Evolutionary conservation across 2,329 filamentous ascomycete species (phyloP).

Genomic region (Colletotrichum magnum): DNA sequence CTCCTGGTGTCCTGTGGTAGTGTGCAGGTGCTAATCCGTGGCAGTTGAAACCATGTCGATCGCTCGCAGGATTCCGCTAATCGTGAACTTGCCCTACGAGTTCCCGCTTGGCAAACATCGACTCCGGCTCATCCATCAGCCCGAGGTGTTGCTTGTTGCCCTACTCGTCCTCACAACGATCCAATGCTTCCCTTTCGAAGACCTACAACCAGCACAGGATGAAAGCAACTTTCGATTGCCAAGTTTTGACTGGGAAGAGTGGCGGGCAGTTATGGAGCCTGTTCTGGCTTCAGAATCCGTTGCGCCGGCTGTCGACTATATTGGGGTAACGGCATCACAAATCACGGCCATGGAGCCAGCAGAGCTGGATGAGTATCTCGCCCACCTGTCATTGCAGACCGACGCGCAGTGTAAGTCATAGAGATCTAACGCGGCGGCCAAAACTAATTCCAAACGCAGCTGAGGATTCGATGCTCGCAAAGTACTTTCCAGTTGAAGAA

Average conservation of each 20-base stretch:
- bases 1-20: slow-evolving; percentile 12
- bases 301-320: slow-evolving; percentile 55
- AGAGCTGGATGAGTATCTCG: slow-evolving; percentile 77
- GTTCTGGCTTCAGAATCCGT: slow-evolving; percentile 44
- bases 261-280: slow-evolving; percentile 67
- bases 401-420: slow-evolving; percentile 53
- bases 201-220: slow-evolving; percentile 60
- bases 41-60: slow-evolving; percentile 53
- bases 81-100: slow-evolving; percentile 67
- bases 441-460: slow-evolving; percentile 19
- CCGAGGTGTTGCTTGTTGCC: slow-evolving; percentile 81
- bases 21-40: background rate
- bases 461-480: slow-evolving; percentile 40
- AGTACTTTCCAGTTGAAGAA: slow-evolving; percentile 53
- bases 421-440: slow-evolving; percentile 43
- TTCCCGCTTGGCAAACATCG: slow-evolving; percentile 65
- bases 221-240: slow-evolving; percentile 60
- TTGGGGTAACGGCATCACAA: slow-evolving; percentile 72
- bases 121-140: slow-evolving; percentile 70
- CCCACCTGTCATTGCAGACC: slow-evolving; percentile 50
- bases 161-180: slow-evolving; percentile 84
- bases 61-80: slow-evolving; percentile 68
- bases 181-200: slow-evolving; percentile 82
- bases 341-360: slow-evolving; percentile 72
- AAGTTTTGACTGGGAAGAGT: slow-evolving; percentile 79